Conservation (phyloP, 2,329 filamentous ascomycete genomes). For the Colletotrichum truncatum region DNA sequence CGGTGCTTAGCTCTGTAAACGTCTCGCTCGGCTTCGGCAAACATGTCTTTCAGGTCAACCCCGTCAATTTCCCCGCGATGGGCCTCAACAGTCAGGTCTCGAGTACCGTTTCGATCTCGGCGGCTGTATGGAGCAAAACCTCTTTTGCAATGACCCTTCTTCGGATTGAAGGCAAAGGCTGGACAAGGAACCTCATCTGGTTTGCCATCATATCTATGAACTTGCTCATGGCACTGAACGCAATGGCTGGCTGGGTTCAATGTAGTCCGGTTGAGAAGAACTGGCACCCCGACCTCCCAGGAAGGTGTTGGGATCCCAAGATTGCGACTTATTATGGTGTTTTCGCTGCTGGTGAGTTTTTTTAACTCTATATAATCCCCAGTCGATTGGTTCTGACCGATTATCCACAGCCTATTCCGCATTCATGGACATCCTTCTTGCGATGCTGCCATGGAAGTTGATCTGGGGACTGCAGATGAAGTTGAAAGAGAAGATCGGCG, state of each 20-base stretch:
- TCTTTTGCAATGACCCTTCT: constrained; percentile 49
- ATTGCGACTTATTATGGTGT: constrained; percentile 24
- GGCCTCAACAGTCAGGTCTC: constrained; percentile 37
- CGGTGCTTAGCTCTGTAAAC: neutral
- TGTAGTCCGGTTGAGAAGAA: constrained; percentile 24
- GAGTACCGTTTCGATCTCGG: constrained; percentile 42
- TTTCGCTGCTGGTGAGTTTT: constrained; percentile 27
- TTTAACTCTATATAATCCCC: neutral
- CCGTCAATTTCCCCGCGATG: constrained; percentile 15
- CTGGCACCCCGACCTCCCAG: constrained; percentile 9
- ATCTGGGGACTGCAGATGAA: constrained; percentile 31
- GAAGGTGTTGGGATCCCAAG: constrained; percentile 26
- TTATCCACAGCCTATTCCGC: constrained; percentile 2
- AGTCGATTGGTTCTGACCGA: neutral
- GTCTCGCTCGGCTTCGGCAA: constrained; percentile 31
- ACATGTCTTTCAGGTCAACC: constrained; percentile 26
- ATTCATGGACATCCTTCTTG: constrained; percentile 25
- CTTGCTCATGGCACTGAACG: constrained; percentile 32
- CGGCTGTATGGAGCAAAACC: constrained; percentile 47
- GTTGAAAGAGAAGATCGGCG: constrained; percentile 24
- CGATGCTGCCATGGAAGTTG: constrained; percentile 24
- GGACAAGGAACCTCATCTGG: constrained; percentile 39
- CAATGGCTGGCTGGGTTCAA: constrained; percentile 33
- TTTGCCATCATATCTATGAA: constrained; percentile 45
- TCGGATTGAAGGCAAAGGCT: constrained; percentile 38